These are phyloP conservation scores for Eucalyptus curtisii DNA, from an alignment of 345 rosid species.

Conservation along the genomic window DNA sequence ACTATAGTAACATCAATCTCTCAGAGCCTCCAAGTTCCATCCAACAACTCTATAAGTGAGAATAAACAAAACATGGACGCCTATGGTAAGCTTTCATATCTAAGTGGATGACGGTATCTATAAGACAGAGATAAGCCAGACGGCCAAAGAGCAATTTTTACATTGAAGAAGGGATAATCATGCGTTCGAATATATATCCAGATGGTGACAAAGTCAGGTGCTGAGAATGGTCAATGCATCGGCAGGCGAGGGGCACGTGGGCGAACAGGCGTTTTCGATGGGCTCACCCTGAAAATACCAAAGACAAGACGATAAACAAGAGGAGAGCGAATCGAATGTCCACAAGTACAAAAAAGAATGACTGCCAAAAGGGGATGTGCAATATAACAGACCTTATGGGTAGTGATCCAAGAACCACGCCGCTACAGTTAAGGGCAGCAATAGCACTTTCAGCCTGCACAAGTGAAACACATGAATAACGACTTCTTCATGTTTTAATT, in stretches of 20 bases:
- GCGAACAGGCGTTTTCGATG: conserved; percentile 97
- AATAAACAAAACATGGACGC: conserved; percentile 11
- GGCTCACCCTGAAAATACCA: conserved; percentile 63
- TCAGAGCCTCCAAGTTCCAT: conserved; percentile 20
- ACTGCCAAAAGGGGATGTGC: background rate
- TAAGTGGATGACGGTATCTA: background rate
- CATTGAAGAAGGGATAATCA: background rate
- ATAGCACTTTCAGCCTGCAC: conserved; percentile 94
- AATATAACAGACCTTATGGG: conserved; percentile 56
- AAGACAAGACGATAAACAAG: background rate
- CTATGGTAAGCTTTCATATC: background rate
- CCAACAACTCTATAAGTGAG: conserved; percentile 10
- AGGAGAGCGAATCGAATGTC: background rate
- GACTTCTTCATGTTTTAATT: background rate
- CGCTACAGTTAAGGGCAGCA: conserved; percentile 92
- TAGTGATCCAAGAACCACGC: conserved; percentile 80
- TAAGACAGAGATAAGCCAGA: background rate
- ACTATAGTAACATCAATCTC: background rate
- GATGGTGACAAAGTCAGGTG: background rate
- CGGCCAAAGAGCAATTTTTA: background rate
- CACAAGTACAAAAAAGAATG: background rate
- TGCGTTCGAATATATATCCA: background rate
- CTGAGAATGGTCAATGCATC: conserved; percentile 26
- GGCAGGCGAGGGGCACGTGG: conserved; percentile 80
- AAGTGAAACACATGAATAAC: background rate